Evolutionary conservation across 176 grass and related monocot genomes (phyloP), one percentile per base, ranked within the genome.

Genomic region (Puya raimondii): DNA sequence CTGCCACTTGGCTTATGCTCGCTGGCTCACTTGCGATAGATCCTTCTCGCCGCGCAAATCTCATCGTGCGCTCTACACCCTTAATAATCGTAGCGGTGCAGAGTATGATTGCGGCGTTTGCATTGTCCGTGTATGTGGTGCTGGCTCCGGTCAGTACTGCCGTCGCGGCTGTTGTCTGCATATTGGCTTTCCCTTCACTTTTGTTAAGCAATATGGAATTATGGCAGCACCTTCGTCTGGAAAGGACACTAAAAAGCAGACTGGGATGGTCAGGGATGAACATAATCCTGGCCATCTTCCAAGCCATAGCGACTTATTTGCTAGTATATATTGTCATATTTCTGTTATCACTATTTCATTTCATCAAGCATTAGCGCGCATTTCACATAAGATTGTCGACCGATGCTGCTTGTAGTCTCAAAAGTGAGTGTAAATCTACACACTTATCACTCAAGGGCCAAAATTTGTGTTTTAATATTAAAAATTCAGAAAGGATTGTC

Each of bases 81-180:
- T 10, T 11, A 0, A n/a, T 77, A 49, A 1, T 23, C 23, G 0
- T 47, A 8, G 74, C 64, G 13, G 29, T 53, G 49, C 11, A 12
- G 14, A 49, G 48, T 23, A 26, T 77, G 63, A 9, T 56, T 13
- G 52, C 12, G 1, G 49, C 74, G 57, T 65, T 77, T 47, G 74
- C 12, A 23, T 17, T 53, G 50, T 63, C 48, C 14, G 9, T 68
- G 12, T 77, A 68, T 48, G 42, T 77, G 74, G 20, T 68, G 49
- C 4, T 77, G 11, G 9, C 63, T 15, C 71, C 71, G 6, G 51
- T 53, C 14, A 53, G 51, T 15, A 53, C 1, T 53, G 10, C 4
- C 0, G 9, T 11, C 0, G 51, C 2, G 2, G 14, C 2, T 53
- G 9, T 53, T 53, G 51, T 53, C 51, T 53, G 51, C 14, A 3